These are phyloP conservation scores for Linum tenue DNA, from an alignment of 345 rosid species.

Conservation along the genomic window DNA sequence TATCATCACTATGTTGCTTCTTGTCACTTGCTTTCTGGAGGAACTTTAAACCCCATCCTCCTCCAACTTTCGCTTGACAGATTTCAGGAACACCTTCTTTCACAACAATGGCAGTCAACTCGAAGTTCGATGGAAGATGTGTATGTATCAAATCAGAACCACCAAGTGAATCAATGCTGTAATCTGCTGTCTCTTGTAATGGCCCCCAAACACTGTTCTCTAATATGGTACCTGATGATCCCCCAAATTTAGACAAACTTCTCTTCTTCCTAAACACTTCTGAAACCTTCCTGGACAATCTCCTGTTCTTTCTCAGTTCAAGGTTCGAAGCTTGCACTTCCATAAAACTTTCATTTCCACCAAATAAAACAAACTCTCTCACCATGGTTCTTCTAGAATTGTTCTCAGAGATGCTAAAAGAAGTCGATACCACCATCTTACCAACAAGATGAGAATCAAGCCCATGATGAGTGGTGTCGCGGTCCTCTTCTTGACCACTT, in stretches of 20 bases:
- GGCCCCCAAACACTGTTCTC: constrained; percentile 47
- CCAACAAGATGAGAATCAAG: constrained; percentile 49
- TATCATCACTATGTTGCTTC: constrained; percentile 19
- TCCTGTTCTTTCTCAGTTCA: constrained; percentile 37
- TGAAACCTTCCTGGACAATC: constrained; percentile 61
- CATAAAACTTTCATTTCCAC: constrained; percentile 29
- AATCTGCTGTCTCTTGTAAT: constrained; percentile 24
- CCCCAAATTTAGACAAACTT: constrained; percentile 42
- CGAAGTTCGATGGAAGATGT: constrained; percentile 56
- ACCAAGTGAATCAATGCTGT: constrained; percentile 25
- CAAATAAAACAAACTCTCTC: constrained; percentile 71
- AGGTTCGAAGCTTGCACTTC: constrained; percentile 27
- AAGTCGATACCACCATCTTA: constrained; percentile 56
- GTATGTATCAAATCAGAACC: constrained; percentile 32
- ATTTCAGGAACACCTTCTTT: constrained; percentile 38
- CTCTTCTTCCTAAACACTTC: constrained; percentile 62
- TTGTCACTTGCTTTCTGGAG: constrained; percentile 37
- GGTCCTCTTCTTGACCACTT: constrained; percentile 34
- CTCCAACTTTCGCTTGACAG: constrained; percentile 26
- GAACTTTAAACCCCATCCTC: constrained; percentile 96
- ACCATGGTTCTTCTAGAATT: constrained; percentile 38
- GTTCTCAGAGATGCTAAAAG: constrained; percentile 34
- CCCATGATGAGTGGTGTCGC: constrained; percentile 13
- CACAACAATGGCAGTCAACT: constrained; percentile 69
- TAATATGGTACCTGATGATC: constrained; percentile 32